Evolutionary conservation across 805 yeast species (phyloP).

Genomic region (Teunomyces kruisii): DNA sequence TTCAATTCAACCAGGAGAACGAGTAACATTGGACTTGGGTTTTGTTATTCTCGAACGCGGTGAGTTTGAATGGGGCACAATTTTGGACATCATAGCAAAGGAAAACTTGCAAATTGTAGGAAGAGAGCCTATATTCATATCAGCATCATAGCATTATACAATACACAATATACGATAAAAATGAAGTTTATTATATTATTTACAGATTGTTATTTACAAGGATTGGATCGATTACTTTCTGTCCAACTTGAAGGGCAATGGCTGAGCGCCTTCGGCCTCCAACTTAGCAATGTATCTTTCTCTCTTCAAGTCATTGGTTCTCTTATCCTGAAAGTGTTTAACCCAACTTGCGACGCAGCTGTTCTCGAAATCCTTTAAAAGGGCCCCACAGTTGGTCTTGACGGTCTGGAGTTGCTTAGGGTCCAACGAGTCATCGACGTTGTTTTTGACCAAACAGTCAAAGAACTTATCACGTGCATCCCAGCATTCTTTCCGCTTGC

Average conservation of each 20-base stretch:
- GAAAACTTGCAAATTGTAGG: constrained; percentile 19
- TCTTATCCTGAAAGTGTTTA: constrained; percentile 85
- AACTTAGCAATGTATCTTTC: constrained; percentile 67
- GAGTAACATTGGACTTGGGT: constrained; percentile 47
- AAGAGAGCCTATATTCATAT: constrained; percentile 34
- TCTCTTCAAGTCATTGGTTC: constrained; percentile 72
- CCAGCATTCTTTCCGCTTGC: constrained; percentile 82
- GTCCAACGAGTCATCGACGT: constrained; percentile 70
- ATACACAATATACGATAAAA: neutral
- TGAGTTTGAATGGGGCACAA: constrained; percentile 72
- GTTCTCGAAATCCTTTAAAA: constrained; percentile 60
- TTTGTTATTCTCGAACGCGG: constrained; percentile 73
- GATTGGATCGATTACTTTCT: constrained; percentile 13
- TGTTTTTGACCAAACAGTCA: constrained; percentile 66
- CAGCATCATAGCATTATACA: constrained; percentile 19
- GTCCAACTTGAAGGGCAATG: constrained; percentile 28
- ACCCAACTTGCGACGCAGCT: constrained; percentile 87
- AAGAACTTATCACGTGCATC: constrained; percentile 79
- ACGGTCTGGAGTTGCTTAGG: constrained; percentile 47
- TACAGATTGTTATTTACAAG: constrained; percentile 4
- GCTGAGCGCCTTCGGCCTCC: constrained; percentile 62
- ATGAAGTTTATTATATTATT: neutral
- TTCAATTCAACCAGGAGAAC: constrained; percentile 41
- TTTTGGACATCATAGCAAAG: constrained; percentile 27
- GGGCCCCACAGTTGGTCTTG: constrained; percentile 53